Percentiles rank a stretch among this genome's conserved stretches.
Evolutionary conservation across 73 alveolate genomes (phyloP).

Genomic region (Tetrahymena elliotti): DNA sequence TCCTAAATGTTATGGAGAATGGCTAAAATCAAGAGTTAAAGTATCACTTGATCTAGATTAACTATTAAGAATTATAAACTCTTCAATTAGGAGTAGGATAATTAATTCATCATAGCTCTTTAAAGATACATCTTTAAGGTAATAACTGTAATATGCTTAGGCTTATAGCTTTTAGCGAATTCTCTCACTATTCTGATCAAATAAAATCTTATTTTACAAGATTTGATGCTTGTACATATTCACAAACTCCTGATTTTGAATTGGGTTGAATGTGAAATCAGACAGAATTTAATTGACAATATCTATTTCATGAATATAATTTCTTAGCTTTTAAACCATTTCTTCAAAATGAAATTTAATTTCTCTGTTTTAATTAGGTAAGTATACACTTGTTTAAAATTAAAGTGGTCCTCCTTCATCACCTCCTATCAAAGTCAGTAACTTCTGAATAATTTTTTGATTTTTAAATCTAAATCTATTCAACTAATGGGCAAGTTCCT

Average conservation of each 20-base stretch:
- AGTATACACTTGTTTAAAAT: not conserved
- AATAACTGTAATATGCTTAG: not conserved
- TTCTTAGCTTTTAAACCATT: not conserved
- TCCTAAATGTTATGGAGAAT: not conserved
- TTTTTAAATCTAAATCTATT: not conserved
- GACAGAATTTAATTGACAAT: not conserved
- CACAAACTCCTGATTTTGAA: not conserved
- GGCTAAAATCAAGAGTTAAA: not conserved
- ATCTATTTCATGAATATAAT: not conserved
- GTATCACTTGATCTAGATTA: not conserved
- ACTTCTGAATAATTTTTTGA: not conserved
- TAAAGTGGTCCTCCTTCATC: not conserved
- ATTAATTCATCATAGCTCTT: not conserved
- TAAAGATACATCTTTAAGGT: not conserved
- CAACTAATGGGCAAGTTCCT: not conserved
- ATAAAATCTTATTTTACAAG: not conserved
- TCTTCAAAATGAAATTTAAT: not conserved
- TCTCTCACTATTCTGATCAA: not conserved
- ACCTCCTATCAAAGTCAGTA: not conserved
- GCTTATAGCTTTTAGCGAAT: not conserved
- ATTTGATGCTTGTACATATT: not conserved
- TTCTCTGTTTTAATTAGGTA: not conserved
- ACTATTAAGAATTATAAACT: not conserved
- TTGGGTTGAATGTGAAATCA: not conserved
- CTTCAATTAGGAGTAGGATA: not conserved